Conservation (phyloP, 495 filamentous ascomycete genomes). For the Penicillium ochrochloron region DNA sequence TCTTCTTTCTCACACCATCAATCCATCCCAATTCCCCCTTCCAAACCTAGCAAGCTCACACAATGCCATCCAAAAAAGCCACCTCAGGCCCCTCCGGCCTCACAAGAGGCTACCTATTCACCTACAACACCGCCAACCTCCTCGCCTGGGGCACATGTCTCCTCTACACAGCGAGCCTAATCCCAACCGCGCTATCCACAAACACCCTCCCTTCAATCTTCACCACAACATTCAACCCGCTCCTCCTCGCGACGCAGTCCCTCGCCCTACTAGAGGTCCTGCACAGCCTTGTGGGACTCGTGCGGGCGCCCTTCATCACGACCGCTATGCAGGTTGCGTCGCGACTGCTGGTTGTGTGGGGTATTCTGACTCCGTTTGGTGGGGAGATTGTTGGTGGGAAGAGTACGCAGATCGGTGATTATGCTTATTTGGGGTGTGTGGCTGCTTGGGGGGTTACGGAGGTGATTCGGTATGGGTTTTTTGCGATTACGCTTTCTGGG, state of each 20-base stretch:
- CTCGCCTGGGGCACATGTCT: constrained; percentile 76
- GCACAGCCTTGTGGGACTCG: constrained; percentile 74
- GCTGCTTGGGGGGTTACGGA: constrained; percentile 85
- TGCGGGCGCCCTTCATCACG: constrained; percentile 82
- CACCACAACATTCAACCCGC: constrained; percentile 62
- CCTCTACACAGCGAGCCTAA: constrained; percentile 57
- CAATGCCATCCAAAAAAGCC: constrained; percentile 15
- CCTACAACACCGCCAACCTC: constrained; percentile 81
- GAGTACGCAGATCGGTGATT: constrained; percentile 40
- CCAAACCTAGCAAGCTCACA: constrained; percentile 4
- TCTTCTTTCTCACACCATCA: background rate
- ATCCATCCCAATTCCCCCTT: constrained; percentile 1
- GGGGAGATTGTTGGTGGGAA: constrained; percentile 37
- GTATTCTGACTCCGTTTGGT: constrained; percentile 65
- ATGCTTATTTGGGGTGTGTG: constrained; percentile 55
- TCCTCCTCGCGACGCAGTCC: constrained; percentile 79
- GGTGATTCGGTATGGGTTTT: constrained; percentile 87
- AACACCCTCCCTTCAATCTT: constrained; percentile 56
- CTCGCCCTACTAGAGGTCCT: constrained; percentile 80
- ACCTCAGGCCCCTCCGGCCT: constrained; percentile 34
- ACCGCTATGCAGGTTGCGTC: constrained; percentile 87
- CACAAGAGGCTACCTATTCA: constrained; percentile 64
- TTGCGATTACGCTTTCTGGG: constrained; percentile 70
- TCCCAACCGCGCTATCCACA: constrained; percentile 33
- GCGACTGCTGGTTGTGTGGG: constrained; percentile 85